phyloP scores from a whole-genome alignment of 169 alveolate genomes.

The Plasmodium malariae region DNA sequence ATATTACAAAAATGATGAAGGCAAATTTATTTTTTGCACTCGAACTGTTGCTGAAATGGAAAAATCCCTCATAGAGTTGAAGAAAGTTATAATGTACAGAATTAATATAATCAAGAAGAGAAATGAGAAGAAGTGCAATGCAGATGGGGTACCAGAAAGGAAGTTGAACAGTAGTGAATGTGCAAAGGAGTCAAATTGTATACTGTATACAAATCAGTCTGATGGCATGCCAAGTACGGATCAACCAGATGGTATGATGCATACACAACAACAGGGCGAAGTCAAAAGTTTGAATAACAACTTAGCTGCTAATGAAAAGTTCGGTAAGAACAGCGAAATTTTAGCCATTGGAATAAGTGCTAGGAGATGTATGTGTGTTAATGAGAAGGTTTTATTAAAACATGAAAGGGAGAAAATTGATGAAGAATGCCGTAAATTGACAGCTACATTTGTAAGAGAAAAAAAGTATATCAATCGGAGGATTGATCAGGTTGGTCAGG shows the following conservation, averaged over 20 bases:
- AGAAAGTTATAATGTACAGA: slow-evolving; percentile 90
- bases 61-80: slow-evolving; percentile 95
- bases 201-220: too few species aligned
- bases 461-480: slow-evolving; percentile 48
- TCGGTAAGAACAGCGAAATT: slow-evolving; percentile 11
- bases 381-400: slow-evolving; percentile 57
- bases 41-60: slow-evolving; percentile 99
- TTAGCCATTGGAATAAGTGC: slow-evolving; percentile 43
- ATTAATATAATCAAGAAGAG: slow-evolving; percentile 29
- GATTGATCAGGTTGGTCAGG: slow-evolving; percentile 2
- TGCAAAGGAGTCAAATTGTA: too few species aligned
- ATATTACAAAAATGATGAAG: slow-evolving; percentile 89
- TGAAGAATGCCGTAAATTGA: slow-evolving; percentile 63
- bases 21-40: slow-evolving; percentile 93
- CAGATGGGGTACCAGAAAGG: too few species aligned
- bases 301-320: neutral
- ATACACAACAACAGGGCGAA: too few species aligned
- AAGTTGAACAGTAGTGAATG: too few species aligned
- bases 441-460: slow-evolving; percentile 69
- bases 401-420: slow-evolving; percentile 50
- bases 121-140: slow-evolving; percentile 53
- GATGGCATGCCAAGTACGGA: too few species aligned
- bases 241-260: too few species aligned
- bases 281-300: too few species aligned
- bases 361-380: slow-evolving; percentile 68